Conservation (phyloP, 1,284 basidiomycete genomes). For the Tausonia pullulans region DNA sequence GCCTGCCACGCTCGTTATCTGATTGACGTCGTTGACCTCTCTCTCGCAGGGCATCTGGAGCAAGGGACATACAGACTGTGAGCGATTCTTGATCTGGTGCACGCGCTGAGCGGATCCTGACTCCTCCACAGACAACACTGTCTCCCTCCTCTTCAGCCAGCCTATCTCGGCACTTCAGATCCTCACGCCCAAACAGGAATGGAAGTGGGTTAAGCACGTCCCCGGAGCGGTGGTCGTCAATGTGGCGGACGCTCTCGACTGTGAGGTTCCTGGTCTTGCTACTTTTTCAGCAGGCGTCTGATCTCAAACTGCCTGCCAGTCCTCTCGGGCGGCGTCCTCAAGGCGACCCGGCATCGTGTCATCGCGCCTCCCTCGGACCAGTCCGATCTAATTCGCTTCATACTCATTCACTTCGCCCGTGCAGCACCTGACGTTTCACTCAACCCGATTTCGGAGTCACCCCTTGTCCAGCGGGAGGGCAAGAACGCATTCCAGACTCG, state of each 20-base stretch:
- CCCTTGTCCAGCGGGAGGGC: constrained; percentile 19
- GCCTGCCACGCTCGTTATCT: background rate
- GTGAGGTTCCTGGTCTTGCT: constrained; percentile 7
- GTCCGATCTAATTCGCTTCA: constrained; percentile 20
- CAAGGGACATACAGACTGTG: constrained; percentile 34
- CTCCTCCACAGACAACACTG: constrained; percentile 23
- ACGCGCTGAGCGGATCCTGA: background rate
- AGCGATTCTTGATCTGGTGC: background rate
- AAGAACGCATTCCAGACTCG: constrained; percentile 21
- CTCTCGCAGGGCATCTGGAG: constrained; percentile 28
- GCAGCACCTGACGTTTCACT: constrained; percentile 14
- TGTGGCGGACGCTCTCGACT: constrained; percentile 21
- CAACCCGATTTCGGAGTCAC: constrained; percentile 21
- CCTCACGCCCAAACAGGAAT: constrained; percentile 31
- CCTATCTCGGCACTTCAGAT: constrained; percentile 35
- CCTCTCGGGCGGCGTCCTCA: constrained; percentile 11
- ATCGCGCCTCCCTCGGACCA: constrained; percentile 20
- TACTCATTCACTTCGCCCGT: constrained; percentile 23
- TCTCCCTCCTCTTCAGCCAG: constrained; percentile 33
- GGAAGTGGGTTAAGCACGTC: constrained; percentile 33
- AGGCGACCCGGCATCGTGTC: constrained; percentile 19
- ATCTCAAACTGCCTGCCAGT: background rate
- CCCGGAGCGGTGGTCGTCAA: constrained; percentile 22
- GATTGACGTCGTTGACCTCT: background rate
- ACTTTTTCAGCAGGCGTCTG: background rate